A percentile compares a stretch with the other conserved stretches of the same genome.
phyloP scores from a whole-genome alignment of 2,329 filamentous ascomycete species.

The Colletotrichum agaves region DNA sequence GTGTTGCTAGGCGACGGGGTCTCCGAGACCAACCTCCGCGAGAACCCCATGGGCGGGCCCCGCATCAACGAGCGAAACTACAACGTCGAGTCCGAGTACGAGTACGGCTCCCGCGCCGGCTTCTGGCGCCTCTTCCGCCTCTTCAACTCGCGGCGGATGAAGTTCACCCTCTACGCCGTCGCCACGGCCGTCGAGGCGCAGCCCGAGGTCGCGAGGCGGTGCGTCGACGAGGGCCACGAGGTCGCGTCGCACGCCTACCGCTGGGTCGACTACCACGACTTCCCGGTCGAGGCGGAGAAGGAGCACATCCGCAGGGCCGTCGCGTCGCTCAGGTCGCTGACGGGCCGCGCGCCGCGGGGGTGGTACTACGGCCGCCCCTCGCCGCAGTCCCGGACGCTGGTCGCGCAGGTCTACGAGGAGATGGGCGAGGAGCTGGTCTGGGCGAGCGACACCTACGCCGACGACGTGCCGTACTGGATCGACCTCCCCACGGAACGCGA shows the following conservation, averaged over 20 bases:
- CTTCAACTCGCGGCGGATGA: constrained; percentile 59
- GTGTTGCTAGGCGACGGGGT: constrained; percentile 52
- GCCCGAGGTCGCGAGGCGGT: constrained; percentile 57
- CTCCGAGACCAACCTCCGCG: constrained; percentile 50
- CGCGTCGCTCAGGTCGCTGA: constrained; percentile 52
- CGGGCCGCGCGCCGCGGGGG: constrained; percentile 58
- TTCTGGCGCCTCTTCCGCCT: constrained; percentile 61
- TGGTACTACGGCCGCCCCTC: constrained; percentile 61
- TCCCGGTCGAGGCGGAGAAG: constrained; percentile 58
- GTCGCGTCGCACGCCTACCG: constrained; percentile 61
- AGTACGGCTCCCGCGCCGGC: constrained; percentile 60
- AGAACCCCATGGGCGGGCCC: constrained; percentile 50
- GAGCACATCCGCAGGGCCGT: constrained; percentile 57
- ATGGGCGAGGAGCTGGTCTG: constrained; percentile 62
- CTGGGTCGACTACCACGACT: constrained; percentile 62
- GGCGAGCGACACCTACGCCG: constrained; percentile 62
- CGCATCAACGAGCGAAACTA: constrained; percentile 55
- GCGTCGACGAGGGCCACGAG: constrained; percentile 61
- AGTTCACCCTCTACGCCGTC: constrained; percentile 62
- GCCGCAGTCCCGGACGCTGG: constrained; percentile 56
- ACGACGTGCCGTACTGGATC: constrained; percentile 66
- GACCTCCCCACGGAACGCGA: constrained; percentile 61
- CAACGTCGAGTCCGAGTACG: constrained; percentile 61
- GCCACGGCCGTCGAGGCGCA: constrained; percentile 59
- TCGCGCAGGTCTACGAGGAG: constrained; percentile 62